Base-by-base conservation (phyloP, 2,329 filamentous ascomycete genomes). In the Nakataea oryzae region DNA sequence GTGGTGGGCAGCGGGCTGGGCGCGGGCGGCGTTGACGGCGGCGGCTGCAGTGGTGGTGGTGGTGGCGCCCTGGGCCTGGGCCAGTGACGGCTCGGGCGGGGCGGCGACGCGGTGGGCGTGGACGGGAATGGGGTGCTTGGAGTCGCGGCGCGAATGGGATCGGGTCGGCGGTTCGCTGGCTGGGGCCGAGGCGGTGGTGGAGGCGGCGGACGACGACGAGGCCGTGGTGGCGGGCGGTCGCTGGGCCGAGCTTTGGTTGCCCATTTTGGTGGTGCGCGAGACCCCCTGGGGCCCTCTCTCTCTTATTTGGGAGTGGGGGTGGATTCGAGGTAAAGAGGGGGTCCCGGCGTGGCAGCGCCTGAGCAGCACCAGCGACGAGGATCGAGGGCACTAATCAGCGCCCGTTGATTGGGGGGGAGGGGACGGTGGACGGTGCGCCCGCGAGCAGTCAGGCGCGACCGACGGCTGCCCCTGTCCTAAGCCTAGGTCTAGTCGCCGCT, bases 51-150 rank as follows among this genome's bases (percentile, higher is more conserved):
- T n/a, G n/a, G n/a, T n/a, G n/a, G 54, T 11, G 64, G 76, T 76
- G 65, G 80, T 82, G 63, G 81, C 83, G 67, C 82, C 83, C 63
- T 82, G 79, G 60, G 84, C 84, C 72, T 85, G 83, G 66, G 84
- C 80, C 65, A 84, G 79, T 60, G 85, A 86, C 61, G 81, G 79
- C 74, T 87, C 85, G 63, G 85, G 85, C 59, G 84, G 83, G 62
- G 81, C 84, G 67, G 80, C 80, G 63, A 79, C 81, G 66, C 82
- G 79, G 67, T 83, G 81, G 65, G 78, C 76, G 66, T 84, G 81
- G 66, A 82, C 78, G 64, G 81, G 77, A 69, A 83, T 80, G 69
- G 81, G 81, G 69, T 81, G 80, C 73, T 77, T 77, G 66, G 75
- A 76, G 66, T 80, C 77, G 69, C 73, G 74, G 72, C 74, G 77